Conservation (phyloP, 2,329 filamentous ascomycete species). For the Fusarium napiforme region DNA sequence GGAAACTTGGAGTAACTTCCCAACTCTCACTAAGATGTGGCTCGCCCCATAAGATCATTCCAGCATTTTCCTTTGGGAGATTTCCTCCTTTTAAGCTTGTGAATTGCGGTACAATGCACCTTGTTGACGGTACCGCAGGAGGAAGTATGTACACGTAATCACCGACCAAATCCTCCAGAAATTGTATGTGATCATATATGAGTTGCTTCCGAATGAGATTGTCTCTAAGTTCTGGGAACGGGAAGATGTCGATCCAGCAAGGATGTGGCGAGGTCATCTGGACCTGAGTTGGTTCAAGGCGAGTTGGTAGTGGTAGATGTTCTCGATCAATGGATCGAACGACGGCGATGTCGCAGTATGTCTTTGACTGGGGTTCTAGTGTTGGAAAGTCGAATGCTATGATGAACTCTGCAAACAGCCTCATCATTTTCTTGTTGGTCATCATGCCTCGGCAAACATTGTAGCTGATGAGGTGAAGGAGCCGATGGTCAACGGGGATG, state of each 20-base stretch:
- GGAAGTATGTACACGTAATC: neutral
- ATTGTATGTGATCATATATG: constrained; percentile 15
- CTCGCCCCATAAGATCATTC: constrained; percentile 29
- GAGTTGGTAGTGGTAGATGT: constrained; percentile 1
- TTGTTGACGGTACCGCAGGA: neutral
- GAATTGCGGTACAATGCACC: neutral
- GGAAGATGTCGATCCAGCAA: constrained; percentile 26
- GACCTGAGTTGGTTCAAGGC: constrained; percentile 26
- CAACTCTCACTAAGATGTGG: constrained; percentile 15
- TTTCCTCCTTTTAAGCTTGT: neutral
- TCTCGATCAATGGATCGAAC: neutral
- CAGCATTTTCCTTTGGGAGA: neutral
- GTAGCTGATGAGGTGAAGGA: constrained; percentile 21
- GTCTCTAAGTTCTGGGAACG: constrained; percentile 24
- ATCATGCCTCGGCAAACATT: constrained; percentile 27
- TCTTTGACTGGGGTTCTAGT: neutral
- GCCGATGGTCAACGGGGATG: constrained; percentile 12
- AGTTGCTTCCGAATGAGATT: constrained; percentile 22
- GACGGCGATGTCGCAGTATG: neutral
- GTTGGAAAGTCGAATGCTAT: neutral
- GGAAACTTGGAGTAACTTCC: constrained; percentile 7
- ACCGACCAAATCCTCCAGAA: constrained; percentile 20
- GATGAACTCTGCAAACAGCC: neutral
- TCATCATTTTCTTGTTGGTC: constrained; percentile 18
- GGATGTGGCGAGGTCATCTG: constrained; percentile 33